Evolutionary conservation across 495 filamentous ascomycete species (phyloP).

Genomic region (Podospora pseudoanserina): DNA sequence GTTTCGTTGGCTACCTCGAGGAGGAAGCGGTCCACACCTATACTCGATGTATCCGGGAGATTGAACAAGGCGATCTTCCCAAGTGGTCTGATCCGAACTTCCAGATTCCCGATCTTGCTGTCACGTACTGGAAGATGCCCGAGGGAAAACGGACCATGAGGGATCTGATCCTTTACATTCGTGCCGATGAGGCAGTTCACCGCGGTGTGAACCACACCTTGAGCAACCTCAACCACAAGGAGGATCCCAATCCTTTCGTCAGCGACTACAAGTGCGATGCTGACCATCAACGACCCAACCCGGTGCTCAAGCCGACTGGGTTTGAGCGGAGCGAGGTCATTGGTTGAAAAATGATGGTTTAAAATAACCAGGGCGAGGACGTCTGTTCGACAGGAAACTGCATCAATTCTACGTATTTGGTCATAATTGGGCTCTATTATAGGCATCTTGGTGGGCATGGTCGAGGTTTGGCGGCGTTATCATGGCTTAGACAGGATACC

Average conservation of each 20-base stretch:
- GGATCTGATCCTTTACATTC: constrained; percentile 81
- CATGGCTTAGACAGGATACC: constrained; percentile 5
- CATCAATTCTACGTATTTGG: background rate
- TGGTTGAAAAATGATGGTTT: constrained; percentile 30
- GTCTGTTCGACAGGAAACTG: background rate
- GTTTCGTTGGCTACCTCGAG: constrained; percentile 95
- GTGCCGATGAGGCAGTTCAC: constrained; percentile 90
- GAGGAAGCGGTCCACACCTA: constrained; percentile 97
- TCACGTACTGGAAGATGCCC: constrained; percentile 90
- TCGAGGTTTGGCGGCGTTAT: background rate
- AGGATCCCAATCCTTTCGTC: constrained; percentile 88
- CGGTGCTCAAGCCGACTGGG: constrained; percentile 62
- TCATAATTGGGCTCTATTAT: background rate
- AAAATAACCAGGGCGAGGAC: background rate
- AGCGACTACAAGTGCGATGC: constrained; percentile 62
- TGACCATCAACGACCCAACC: constrained; percentile 53
- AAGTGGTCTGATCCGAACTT: constrained; percentile 68
- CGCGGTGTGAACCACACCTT: constrained; percentile 96
- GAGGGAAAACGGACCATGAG: constrained; percentile 77
- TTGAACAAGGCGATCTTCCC: constrained; percentile 78
- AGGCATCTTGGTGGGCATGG: background rate
- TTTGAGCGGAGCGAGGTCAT: constrained; percentile 85
- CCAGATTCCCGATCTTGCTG: constrained; percentile 79
- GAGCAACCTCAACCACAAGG: constrained; percentile 72
- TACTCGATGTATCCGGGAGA: constrained; percentile 76